phyloP scores from a whole-genome alignment of 2,329 filamentous ascomycete genomes.

The Neonectria punicea region DNA sequence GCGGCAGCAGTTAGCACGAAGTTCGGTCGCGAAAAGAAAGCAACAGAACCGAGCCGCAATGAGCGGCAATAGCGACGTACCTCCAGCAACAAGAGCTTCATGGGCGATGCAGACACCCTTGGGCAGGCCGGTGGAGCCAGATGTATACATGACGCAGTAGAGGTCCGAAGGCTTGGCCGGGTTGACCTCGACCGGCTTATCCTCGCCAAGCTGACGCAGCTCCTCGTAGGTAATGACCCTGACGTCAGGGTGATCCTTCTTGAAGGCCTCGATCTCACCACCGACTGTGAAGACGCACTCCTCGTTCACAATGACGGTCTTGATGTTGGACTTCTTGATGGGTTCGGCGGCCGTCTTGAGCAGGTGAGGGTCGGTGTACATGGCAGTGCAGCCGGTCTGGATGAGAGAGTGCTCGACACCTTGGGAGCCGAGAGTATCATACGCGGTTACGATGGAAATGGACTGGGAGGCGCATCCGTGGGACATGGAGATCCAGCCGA shows the following conservation, averaged over 20 bases:
- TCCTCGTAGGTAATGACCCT: constrained; percentile 66
- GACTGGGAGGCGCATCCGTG: constrained; percentile 85
- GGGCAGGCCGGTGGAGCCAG: constrained; percentile 87
- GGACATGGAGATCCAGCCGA: constrained; percentile 85
- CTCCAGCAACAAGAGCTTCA: constrained; percentile 79
- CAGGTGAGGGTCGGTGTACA: constrained; percentile 88
- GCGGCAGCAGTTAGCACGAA: constrained; percentile 26
- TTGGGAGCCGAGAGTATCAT: constrained; percentile 88
- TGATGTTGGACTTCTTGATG: constrained; percentile 66
- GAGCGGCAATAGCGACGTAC: constrained; percentile 52
- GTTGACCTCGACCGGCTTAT: constrained; percentile 75
- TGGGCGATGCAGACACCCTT: constrained; percentile 91
- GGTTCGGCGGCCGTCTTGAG: constrained; percentile 68
- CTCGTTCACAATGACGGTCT: constrained; percentile 72
- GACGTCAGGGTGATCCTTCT: constrained; percentile 64
- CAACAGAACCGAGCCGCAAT: background rate
- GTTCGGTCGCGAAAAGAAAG: constrained; percentile 11
- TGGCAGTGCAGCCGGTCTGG: constrained; percentile 82
- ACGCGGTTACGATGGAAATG: constrained; percentile 91
- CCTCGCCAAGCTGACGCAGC: constrained; percentile 67
- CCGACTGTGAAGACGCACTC: constrained; percentile 61
- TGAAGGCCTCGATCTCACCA: constrained; percentile 65
- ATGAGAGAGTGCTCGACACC: constrained; percentile 87
- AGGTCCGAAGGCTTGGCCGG: constrained; percentile 80
- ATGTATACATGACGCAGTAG: constrained; percentile 89